Evolutionary conservation across 176 grass and related monocot species (phyloP), one percentile per base, ranked within the genome.

Genomic region (Oryza longistaminata): DNA sequence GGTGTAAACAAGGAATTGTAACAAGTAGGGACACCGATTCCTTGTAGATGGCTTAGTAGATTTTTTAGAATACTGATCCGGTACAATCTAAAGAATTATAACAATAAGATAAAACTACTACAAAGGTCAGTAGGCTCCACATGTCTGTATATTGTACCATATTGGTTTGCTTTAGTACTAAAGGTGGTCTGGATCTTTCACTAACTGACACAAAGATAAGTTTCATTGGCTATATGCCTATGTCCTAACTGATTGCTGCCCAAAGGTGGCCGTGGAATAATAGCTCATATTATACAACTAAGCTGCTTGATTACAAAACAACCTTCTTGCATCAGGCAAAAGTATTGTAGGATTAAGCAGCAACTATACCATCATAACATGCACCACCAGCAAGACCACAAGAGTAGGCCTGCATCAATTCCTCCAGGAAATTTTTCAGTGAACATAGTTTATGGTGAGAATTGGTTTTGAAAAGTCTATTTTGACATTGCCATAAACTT

Each of bases 261-360:
- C 21, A 11, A 71, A 44, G 10, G 39, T 0, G 6, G 22, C 22
- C 39, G 10, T 24, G 12, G 5, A 24, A 19, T 22, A 71, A 2
- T 13, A 22, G 37, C 11, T 24, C 70, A 71, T 44, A 71, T 25
- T 71, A 22, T 14, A 45, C 39, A 10, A 44, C 69, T 43, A 21
- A 71, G n/a, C 9, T 43, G 69, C 39, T 71, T 71, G 69, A 71
- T 71, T 35, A 24, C 21, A 39, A 71, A 71, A 71, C 21, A 44
- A 1, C 10, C 2, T 44, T 25, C 35, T 44, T 44, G 39, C 68
- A 72, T 72, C 5, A 61, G 34, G 68, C 8, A 67, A 26, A 83
- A n/a, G 40, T 19, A 88, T 42, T 66, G 37, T n/a, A 85, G n/a
- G 15, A 73, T 53, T 66, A 78, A 22, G 66, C 16, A 72, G 14